Percentiles rank a stretch among this genome's conserved stretches.
These are phyloP conservation scores for Candida tropicalis DNA, from an alignment of 1,139 yeast genomes.

Conservation along the genomic window DNA sequence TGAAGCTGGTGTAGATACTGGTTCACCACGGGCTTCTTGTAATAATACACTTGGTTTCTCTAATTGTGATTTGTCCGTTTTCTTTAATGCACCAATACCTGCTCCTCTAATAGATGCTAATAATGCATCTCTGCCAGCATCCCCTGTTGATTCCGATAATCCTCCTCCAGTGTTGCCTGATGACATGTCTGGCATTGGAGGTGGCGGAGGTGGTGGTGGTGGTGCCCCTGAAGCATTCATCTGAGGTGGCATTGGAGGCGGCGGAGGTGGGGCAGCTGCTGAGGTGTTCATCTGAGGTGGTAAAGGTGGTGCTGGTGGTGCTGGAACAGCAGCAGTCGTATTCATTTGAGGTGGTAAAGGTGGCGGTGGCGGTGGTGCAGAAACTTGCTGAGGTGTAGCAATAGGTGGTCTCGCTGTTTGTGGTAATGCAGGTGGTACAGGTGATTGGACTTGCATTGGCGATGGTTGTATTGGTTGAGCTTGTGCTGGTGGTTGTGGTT, in stretches of 20 bases:
- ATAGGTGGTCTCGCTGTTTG: conserved; percentile 33
- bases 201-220: conserved; percentile 37
- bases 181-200: conserved; percentile 31
- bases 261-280: conserved; percentile 22
- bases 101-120: conserved; percentile 85
- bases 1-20: conserved; percentile 17
- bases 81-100: conserved; percentile 66
- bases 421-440: conserved; percentile 32
- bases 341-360: conserved; percentile 21
- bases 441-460: neutral
- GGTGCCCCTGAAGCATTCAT: conserved; percentile 32
- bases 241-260: conserved; percentile 24
- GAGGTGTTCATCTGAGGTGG: conserved; percentile 11
- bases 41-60: conserved; percentile 76
- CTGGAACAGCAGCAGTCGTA: conserved; percentile 22
- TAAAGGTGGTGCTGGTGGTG: conserved; percentile 16
- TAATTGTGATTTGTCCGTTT: conserved; percentile 80
- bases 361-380: conserved; percentile 19
- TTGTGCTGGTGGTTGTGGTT: conserved; percentile 14
- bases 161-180: conserved; percentile 9
- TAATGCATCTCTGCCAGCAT: conserved; percentile 74
- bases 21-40: conserved; percentile 72
- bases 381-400: conserved; percentile 17
- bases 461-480: conserved; percentile 13
- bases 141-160: conserved; percentile 41